Conservation (phyloP, 352 stramenopile species). For the Globisporangium orthogonon region DNA sequence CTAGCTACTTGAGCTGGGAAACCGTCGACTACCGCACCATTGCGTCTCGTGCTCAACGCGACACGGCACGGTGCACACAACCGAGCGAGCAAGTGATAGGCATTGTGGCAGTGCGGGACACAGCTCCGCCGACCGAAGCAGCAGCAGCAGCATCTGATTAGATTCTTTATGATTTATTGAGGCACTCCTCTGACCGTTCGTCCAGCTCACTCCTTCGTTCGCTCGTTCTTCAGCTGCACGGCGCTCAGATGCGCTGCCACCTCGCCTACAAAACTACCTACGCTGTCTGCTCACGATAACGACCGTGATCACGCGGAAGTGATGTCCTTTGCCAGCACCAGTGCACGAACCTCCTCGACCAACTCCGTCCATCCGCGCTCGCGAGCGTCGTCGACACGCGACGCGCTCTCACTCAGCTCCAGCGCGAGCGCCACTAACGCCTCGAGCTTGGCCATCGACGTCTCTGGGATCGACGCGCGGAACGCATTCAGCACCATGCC, state of each 20-base stretch:
- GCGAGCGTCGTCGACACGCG: not conserved
- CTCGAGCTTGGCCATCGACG: slow-evolving; percentile 23
- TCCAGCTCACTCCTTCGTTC: not conserved
- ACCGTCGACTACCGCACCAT: too few relatives aligned
- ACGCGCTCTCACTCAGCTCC: not conserved
- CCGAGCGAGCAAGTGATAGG: too few relatives aligned
- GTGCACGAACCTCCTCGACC: slow-evolving; percentile 15
- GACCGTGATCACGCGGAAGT: slow-evolving; percentile 10
- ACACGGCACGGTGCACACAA: too few relatives aligned
- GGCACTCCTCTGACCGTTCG: not conserved
- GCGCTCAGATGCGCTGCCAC: not conserved
- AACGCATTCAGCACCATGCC: slow-evolving; percentile 41
- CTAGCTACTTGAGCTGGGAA: not conserved
- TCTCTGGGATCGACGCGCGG: slow-evolving; percentile 22
- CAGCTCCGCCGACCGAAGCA: not conserved
- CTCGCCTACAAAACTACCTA: not conserved
- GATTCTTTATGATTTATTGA: slow-evolving; percentile 11
- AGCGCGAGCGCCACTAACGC: slow-evolving; percentile 17
- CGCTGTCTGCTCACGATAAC: too few relatives aligned
- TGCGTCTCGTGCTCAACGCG: too few relatives aligned
- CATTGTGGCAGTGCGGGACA: not conserved
- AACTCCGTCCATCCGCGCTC: slow-evolving; percentile 16
- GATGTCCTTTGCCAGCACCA: slow-evolving; percentile 38
- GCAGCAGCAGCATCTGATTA: not conserved
- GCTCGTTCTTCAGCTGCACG: too few relatives aligned